Conservation (phyloP, 1,139 yeast genomes). For the Suhomyces wounanorum region DNA sequence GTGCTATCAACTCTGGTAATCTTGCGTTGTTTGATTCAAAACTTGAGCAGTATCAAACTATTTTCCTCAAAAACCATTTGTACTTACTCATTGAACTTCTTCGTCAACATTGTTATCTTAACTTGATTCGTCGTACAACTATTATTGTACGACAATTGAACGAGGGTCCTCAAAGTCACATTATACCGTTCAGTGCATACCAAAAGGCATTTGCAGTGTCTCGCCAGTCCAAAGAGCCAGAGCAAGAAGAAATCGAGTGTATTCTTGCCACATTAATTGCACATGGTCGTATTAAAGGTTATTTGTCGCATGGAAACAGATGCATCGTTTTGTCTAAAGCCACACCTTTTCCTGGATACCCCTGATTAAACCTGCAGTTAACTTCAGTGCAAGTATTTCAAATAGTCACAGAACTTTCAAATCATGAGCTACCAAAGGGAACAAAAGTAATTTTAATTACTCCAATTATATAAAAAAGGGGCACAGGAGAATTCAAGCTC, state of each 20-base stretch:
- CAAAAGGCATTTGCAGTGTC: slow-evolving; percentile 50
- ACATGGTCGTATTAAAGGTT: slow-evolving; percentile 72
- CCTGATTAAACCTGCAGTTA: background rate
- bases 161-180: slow-evolving; percentile 27
- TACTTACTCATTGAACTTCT: slow-evolving; percentile 63
- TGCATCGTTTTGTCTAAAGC: slow-evolving; percentile 77
- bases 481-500: too few relatives aligned
- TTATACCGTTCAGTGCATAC: slow-evolving; percentile 50
- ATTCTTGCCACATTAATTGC: slow-evolving; percentile 67
- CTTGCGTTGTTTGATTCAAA: slow-evolving; percentile 48
- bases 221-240: slow-evolving; percentile 15
- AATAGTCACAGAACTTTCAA: too few relatives aligned
- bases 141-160: slow-evolving; percentile 34
- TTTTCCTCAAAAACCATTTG: slow-evolving; percentile 61
- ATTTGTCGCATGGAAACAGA: slow-evolving; percentile 72
- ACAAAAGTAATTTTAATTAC: too few relatives aligned
- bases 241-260: slow-evolving; percentile 65
- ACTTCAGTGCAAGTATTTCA: background rate
- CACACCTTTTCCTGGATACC: slow-evolving; percentile 59
- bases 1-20: slow-evolving; percentile 58
- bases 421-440: too few relatives aligned
- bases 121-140: slow-evolving; percentile 54
- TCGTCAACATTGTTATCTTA: slow-evolving; percentile 52
- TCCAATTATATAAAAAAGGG: too few relatives aligned
- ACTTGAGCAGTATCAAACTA: slow-evolving; percentile 45